Base-by-base conservation (phyloP, 2,329 filamentous ascomycete genomes). In the Xylariales sp. region DNA sequence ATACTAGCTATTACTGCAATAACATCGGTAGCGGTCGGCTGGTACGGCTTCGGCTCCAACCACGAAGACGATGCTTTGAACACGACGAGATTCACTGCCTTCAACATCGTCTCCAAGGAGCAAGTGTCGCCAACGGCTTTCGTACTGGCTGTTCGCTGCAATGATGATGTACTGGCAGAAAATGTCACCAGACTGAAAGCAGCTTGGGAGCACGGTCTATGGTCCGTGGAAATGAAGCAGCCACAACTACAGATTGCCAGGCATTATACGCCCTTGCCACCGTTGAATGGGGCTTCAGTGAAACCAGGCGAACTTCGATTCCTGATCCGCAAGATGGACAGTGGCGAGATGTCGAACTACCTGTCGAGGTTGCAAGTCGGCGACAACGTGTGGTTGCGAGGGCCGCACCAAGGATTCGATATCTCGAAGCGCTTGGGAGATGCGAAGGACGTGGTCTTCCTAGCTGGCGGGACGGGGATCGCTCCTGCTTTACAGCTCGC, bases 151-250 rank as follows among this genome's bases (percentile, higher is more conserved):
- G 62, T 90, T 19, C 64, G 64, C 19, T 70, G 79, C 10, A 56
- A 58, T 4, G 51, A 48, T 2, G n/a, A 59, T 37, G 49, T 59
- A 5, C 38, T 32, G 27, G 44, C 27, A 54, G 40, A 34, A 36
- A 38, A 48, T 38, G 40, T 28, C 24, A 21, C 33, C 25, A 40
- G 45, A 22, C 40, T 64, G 43, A 54, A 60, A 4, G 51, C 64
- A 9, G 71, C 70, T 18, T 83, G 80, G 77, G 62, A 64, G 31
- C 71, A 77, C 42, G 84, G 86, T 4, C 73, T 94, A 31, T 95
- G 88, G 85, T 89, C 84, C 48, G 84, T 97, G 24, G 86, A 96
- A 68, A 81, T 95, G 57, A 95, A 95, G 66, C 93, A 97, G 66
- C 93, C 93, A 2, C 83, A 95, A 60, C 67, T 97, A 43, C 90